Conservation (phyloP, 805 yeast genomes). For the Cyberlindnera samutprakarnensis region DNA sequence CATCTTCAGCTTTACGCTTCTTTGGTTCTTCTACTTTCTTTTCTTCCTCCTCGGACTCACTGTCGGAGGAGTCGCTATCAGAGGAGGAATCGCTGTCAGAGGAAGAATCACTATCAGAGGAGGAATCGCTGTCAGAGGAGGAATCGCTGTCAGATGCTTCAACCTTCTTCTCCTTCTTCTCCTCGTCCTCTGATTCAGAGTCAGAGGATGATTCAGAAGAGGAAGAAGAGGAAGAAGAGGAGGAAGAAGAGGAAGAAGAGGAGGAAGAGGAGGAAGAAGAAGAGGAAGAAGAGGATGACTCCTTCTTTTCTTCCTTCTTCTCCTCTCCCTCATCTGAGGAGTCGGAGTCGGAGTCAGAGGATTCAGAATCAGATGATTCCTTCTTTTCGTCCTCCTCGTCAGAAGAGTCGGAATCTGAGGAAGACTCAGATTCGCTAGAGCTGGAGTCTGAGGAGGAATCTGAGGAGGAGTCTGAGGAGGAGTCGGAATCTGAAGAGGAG, state of each 20-base stretch:
- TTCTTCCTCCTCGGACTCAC: slow-evolving; percentile 15
- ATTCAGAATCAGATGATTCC: slow-evolving; percentile 24
- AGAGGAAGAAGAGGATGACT: slow-evolving; percentile 19
- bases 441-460: slow-evolving; percentile 12
- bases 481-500: slow-evolving; percentile 21
- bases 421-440: slow-evolving; percentile 4
- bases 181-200: slow-evolving; percentile 18
- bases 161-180: slow-evolving; percentile 13
- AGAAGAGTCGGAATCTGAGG: slow-evolving; percentile 11
- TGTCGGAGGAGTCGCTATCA: slow-evolving; percentile 16
- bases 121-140: slow-evolving; percentile 4
- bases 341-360: slow-evolving; percentile 17
- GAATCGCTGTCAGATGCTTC: slow-evolving; percentile 7
- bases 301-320: slow-evolving; percentile 10
- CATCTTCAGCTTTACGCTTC: slow-evolving; percentile 32
- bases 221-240: slow-evolving; percentile 19
- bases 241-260: slow-evolving; percentile 21
- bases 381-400: no score
- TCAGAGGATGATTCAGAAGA: slow-evolving; percentile 12
- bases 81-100: no score
- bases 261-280: slow-evolving; percentile 22
- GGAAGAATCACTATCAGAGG: no score
- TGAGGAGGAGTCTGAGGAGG: slow-evolving; percentile 11
- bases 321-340: slow-evolving; percentile 8
- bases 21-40: slow-evolving; percentile 23